Conservation (phyloP, 2,329 filamentous ascomycete genomes). For the Lecanicillium sp. region DNA sequence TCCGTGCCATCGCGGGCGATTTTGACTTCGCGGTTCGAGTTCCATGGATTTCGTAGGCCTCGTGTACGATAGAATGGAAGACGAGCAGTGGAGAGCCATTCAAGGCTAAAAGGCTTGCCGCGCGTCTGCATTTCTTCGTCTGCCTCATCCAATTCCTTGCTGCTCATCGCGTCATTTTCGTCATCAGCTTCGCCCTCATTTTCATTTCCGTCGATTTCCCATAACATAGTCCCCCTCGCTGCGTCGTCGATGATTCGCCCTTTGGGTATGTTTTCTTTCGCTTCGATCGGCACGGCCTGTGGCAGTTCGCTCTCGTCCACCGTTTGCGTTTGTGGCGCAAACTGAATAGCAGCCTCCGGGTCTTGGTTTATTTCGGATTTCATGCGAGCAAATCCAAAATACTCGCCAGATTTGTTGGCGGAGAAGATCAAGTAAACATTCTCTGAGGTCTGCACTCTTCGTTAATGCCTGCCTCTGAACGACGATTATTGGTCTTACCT, state of each 20-base stretch:
- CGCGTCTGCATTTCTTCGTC: constrained; percentile 58
- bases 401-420: constrained; percentile 95
- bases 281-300: constrained; percentile 72
- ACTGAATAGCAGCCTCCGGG: constrained; percentile 60
- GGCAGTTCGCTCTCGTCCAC: constrained; percentile 60
- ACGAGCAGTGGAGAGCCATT: constrained; percentile 79
- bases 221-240: constrained; percentile 91
- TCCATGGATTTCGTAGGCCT: constrained; percentile 88
- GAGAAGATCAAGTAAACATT: constrained; percentile 92
- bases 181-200: constrained; percentile 40
- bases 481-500: constrained; percentile 44
- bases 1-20: constrained; percentile 94
- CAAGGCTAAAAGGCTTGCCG: constrained; percentile 85
- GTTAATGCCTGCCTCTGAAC: neutral
- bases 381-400: constrained; percentile 94
- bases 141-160: constrained; percentile 34
- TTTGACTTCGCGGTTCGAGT: constrained; percentile 91
- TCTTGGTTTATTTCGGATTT: constrained; percentile 75
- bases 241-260: constrained; percentile 91
- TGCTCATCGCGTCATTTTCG: constrained; percentile 32
- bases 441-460: constrained; percentile 55
- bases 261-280: constrained; percentile 70
- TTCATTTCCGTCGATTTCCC: constrained; percentile 71
- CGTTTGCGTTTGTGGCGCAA: constrained; percentile 58
- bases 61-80: constrained; percentile 86